Evolutionary conservation across 1,284 basidiomycete genomes (phyloP), one percentile per base, ranked within the genome.

Genomic region (Heterobasidion annosum): DNA sequence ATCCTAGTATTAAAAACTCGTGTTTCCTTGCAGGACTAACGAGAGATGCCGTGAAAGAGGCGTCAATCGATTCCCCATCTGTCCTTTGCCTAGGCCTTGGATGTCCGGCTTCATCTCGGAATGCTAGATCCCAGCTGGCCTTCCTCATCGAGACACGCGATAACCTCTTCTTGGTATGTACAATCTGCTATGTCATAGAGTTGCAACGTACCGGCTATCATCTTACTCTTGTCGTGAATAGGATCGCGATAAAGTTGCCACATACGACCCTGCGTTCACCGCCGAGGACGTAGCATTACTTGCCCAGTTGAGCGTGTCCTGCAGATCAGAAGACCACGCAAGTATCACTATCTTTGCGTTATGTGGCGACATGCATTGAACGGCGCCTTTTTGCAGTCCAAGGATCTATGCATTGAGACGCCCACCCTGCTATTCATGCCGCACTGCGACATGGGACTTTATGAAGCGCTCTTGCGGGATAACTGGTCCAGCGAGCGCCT

Each of bases 401-500:
- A 64, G 18, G 62, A 61, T 49, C 66, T 71, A 56, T 57, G 48
- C 48, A 55, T 69, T 18, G 54, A 59, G 34, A 56, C 58, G 34
- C 78, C 79, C 57, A 87, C 83, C 49, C 71, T 89, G 54, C 71
- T 82, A 53, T 88, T 79, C 69, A 88, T 88, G 85, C 87, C 85
- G 34, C 86, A 89, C 64, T 89, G 87, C 63, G 85, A 87, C 64
- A 63, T 83, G 63, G 73, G 74, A 55, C 72, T 89, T 32, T 88
- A 88, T 67, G 84, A 89, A 63, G 74, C 69, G 58, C 63, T 88
- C 49, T 66, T 89, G 55, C 73, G 74, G 56, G 74, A 75, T 13
- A 88, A 88, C 65, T 84, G 83, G 81, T 67, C 71, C 48, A 62
- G 57, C 34, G 70, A 71, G 13, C 59, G 62, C 12, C 60, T 79